phyloP scores from a whole-genome alignment of 2,329 filamentous ascomycete genomes.

The Pyrenophora teres region DNA sequence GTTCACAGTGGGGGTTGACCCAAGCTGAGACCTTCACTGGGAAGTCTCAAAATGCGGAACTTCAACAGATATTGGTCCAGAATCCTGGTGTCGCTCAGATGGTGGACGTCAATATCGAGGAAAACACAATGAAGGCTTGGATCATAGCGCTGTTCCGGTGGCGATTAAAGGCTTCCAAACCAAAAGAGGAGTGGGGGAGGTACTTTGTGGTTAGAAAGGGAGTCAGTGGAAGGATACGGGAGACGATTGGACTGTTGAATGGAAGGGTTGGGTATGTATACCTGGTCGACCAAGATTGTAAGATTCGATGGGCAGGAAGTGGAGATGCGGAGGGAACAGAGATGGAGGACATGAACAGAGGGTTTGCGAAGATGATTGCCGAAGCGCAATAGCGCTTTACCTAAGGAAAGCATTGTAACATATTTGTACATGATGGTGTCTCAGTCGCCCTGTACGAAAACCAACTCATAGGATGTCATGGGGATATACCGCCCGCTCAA shows the following conservation, averaged over 20 bases:
- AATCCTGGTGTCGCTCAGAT: slow-evolving; percentile 67
- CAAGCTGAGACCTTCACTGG: slow-evolving; percentile 75
- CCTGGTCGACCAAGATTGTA: slow-evolving; percentile 82
- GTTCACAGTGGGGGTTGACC: slow-evolving; percentile 80
- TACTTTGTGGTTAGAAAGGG: slow-evolving; percentile 66
- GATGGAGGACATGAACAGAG: slow-evolving; percentile 67
- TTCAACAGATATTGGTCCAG: slow-evolving; percentile 65
- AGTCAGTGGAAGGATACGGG: slow-evolving; percentile 60
- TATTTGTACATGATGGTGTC: slow-evolving; percentile 39
- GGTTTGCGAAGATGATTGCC: slow-evolving; percentile 63
- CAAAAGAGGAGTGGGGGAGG: slow-evolving; percentile 57
- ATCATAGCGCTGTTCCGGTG: slow-evolving; percentile 61
- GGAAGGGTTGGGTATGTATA: slow-evolving; percentile 93
- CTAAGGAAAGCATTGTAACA: slow-evolving; percentile 11
- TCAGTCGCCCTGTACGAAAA: slow-evolving; percentile 20
- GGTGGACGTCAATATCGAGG: slow-evolving; percentile 87
- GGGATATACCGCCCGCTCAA: slow-evolving; percentile 34
- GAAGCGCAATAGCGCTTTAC: slow-evolving; percentile 20
- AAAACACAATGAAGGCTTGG: slow-evolving; percentile 69
- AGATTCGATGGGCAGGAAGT: slow-evolving; percentile 93
- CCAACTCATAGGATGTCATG: slow-evolving; percentile 23
- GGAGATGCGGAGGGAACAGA: slow-evolving; percentile 69
- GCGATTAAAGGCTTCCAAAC: slow-evolving; percentile 54
- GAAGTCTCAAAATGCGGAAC: slow-evolving; percentile 67
- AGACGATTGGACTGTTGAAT: slow-evolving; percentile 74